Evolutionary conservation across 805 yeast species (phyloP).

Genomic region (Wickerhamomyces rabaulensis): DNA sequence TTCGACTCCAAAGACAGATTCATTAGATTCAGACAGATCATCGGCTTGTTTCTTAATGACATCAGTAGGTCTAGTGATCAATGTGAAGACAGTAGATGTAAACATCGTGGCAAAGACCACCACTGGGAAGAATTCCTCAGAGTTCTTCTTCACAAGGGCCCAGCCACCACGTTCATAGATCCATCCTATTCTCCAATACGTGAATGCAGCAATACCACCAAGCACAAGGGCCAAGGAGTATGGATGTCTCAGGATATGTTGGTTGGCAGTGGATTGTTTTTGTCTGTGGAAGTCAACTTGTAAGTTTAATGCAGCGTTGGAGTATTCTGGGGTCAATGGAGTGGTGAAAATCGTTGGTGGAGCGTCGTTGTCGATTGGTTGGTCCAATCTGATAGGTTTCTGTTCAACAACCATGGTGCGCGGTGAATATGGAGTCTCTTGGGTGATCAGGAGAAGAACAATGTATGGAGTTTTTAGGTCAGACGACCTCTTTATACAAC

Average conservation of each 20-base stretch:
- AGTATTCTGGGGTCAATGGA: constrained; percentile 47
- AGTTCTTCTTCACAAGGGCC: constrained; percentile 10
- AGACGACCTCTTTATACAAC: background rate
- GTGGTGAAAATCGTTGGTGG: constrained; percentile 49
- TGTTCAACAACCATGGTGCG: constrained; percentile 26
- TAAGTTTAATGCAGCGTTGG: constrained; percentile 56
- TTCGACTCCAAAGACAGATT: constrained; percentile 45
- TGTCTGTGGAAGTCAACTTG: constrained; percentile 49
- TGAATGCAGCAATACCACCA: background rate
- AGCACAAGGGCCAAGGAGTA: constrained; percentile 27
- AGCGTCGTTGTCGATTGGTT: constrained; percentile 48
- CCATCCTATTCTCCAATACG: constrained; percentile 13
- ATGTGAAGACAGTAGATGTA: constrained; percentile 35
- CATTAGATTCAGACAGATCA: constrained; percentile 31
- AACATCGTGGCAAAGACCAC: constrained; percentile 35
- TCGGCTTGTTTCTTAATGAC: constrained; percentile 40
- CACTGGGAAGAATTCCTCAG: constrained; percentile 22
- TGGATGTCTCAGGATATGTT: constrained; percentile 41
- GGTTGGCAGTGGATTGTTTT: constrained; percentile 22
- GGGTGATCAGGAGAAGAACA: too few species aligned
- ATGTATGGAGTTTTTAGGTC: background rate
- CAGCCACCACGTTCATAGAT: constrained; percentile 12
- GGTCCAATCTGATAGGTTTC: constrained; percentile 44
- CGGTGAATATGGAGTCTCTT: background rate
- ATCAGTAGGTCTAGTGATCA: constrained; percentile 39